These are phyloP conservation scores for Lithospermum erythrorhizon DNA, from an alignment of 257 asterid species.

Conservation along the genomic window DNA sequence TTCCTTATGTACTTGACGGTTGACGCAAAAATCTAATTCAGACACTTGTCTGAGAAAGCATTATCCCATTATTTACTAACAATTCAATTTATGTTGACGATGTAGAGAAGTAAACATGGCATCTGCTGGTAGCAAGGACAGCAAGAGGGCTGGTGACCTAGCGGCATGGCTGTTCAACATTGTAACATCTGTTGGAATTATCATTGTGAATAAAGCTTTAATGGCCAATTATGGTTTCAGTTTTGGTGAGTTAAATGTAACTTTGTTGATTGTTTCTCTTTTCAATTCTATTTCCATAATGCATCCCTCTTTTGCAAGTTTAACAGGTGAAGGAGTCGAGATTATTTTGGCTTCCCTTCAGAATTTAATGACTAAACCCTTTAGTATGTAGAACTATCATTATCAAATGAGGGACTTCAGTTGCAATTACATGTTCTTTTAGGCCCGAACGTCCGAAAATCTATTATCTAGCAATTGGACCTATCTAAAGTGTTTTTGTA, in stretches of 20 bases:
- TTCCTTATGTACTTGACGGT: too few relatives aligned
- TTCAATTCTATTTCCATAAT: too few relatives aligned
- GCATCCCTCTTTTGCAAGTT: too few relatives aligned
- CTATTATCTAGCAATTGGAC: not conserved
- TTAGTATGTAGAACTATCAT: not conserved
- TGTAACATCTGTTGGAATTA: constrained; percentile 56
- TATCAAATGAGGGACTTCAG: not conserved
- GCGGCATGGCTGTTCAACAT: constrained; percentile 64
- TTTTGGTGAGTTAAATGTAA: constrained; percentile 29
- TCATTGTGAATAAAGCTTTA: constrained; percentile 49
- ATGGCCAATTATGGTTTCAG: constrained; percentile 60
- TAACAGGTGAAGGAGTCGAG: too few relatives aligned
- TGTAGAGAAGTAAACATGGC: constrained; percentile 14
- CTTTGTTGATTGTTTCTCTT: not conserved
- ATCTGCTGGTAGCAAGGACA: constrained; percentile 42
- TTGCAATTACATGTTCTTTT: not conserved
- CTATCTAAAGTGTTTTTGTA: not conserved
- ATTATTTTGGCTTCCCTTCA: not conserved
- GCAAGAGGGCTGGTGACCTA: constrained; percentile 31
- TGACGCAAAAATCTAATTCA: too few relatives aligned
- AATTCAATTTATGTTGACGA: not conserved
- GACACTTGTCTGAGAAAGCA: not conserved
- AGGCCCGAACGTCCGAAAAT: not conserved
- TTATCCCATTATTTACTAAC: not conserved
- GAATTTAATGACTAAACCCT: not conserved